Conservation (phyloP, 768 basidiomycete species). For the Naematelia encephala region DNA sequence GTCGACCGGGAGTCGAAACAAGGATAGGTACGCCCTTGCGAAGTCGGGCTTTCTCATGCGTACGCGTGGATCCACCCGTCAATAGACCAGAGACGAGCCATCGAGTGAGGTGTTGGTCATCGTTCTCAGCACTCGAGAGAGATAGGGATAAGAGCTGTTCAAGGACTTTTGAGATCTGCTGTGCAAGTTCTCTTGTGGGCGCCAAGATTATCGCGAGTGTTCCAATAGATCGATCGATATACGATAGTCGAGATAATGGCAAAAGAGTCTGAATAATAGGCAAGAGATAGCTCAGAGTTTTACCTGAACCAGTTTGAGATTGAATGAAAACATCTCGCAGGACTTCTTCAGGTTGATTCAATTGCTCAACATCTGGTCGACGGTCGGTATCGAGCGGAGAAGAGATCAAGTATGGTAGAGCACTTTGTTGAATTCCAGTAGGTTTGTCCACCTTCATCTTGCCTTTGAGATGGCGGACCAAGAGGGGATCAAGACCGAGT, state of each 20-base stretch:
- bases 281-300: slow-evolving; percentile 86
- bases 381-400: slow-evolving; percentile 26
- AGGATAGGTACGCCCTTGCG: slow-evolving; percentile 93
- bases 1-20: slow-evolving; percentile 89
- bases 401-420: slow-evolving; percentile 62
- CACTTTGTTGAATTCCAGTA: slow-evolving; percentile 81
- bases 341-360: slow-evolving; percentile 18
- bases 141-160: slow-evolving; percentile 73
- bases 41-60: slow-evolving; percentile 92
- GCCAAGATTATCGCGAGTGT: slow-evolving; percentile 92
- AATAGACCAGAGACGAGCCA: slow-evolving; percentile 93
- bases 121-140: slow-evolving; percentile 53
- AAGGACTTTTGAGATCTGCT: slow-evolving; percentile 94
- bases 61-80: slow-evolving; percentile 86
- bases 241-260: slow-evolving; percentile 80
- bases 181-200: slow-evolving; percentile 91
- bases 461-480: slow-evolving; percentile 68
- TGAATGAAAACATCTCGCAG: slow-evolving; percentile 82
- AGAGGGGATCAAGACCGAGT: slow-evolving; percentile 75
- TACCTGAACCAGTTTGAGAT: slow-evolving; percentile 95
- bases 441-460: slow-evolving; percentile 83
- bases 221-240: slow-evolving; percentile 90
- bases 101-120: slow-evolving; percentile 56
- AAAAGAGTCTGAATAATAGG: slow-evolving; percentile 94
- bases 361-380: slow-evolving; percentile 8